These are phyloP conservation scores for Citrus inodora DNA, from an alignment of 345 rosid genomes.

Conservation along the genomic window DNA sequence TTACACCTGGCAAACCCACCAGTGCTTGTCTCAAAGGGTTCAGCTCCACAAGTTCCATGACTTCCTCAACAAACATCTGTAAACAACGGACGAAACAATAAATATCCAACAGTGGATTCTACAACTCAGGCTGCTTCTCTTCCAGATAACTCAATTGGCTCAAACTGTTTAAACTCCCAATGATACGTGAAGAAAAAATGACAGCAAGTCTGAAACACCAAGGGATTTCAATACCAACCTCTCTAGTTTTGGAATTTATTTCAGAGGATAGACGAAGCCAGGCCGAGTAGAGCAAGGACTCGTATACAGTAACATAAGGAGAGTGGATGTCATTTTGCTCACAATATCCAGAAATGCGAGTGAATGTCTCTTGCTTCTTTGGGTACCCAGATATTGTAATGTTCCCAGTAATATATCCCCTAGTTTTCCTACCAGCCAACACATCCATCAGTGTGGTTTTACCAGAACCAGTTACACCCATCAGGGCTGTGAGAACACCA, in stretches of 20 bases:
- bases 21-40: slow-evolving; percentile 48
- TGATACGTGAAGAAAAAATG: no score
- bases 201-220: neutral
- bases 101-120: neutral
- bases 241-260: slow-evolving; percentile 45
- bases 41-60: slow-evolving; percentile 85
- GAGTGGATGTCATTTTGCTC: slow-evolving; percentile 82
- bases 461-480: slow-evolving; percentile 86
- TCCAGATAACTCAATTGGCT: neutral
- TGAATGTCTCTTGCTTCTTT: slow-evolving; percentile 78
- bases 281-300: slow-evolving; percentile 72
- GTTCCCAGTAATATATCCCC: slow-evolving; percentile 69
- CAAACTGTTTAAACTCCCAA: neutral
- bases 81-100: neutral
- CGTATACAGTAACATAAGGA: slow-evolving; percentile 69
- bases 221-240: slow-evolving; percentile 33
- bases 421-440: slow-evolving; percentile 81
- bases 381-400: slow-evolving; percentile 69
- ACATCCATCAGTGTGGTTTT: slow-evolving; percentile 91
- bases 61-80: slow-evolving; percentile 81
- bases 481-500: slow-evolving; percentile 76
- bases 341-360: slow-evolving; percentile 75
- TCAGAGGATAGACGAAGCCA: slow-evolving; percentile 67
- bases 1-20: slow-evolving; percentile 83
- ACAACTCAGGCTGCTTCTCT: neutral